Conservation (phyloP, 257 asterid genomes). For the Phtheirospermum japonicum region DNA sequence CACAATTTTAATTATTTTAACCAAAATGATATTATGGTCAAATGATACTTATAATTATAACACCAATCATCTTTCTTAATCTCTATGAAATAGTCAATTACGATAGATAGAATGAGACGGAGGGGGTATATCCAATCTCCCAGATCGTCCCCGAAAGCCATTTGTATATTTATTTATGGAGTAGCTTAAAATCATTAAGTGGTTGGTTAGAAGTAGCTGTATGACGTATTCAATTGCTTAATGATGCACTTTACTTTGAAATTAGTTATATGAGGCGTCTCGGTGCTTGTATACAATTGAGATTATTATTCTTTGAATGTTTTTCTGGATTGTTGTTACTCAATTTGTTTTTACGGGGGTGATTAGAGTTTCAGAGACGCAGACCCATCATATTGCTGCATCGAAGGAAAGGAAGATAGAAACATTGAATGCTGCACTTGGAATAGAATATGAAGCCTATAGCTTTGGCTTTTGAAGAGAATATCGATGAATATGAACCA, state of each 20-base stretch:
- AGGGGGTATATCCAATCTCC: too few species aligned
- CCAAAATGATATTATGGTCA: too few species aligned
- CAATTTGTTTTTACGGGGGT: constrained; percentile 13
- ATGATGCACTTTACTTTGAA: not conserved
- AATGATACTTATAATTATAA: too few species aligned
- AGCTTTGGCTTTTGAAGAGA: constrained; percentile 36
- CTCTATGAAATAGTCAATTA: too few species aligned
- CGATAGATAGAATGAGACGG: too few species aligned
- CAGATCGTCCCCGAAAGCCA: too few species aligned
- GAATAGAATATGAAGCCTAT: constrained; percentile 59
- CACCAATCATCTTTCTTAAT: too few species aligned
- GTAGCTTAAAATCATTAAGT: too few species aligned
- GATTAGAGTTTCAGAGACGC: constrained; percentile 76
- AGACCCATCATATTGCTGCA: constrained; percentile 88
- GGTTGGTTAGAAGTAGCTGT: too few species aligned
- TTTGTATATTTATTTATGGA: too few species aligned
- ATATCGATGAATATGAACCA: constrained; percentile 39
- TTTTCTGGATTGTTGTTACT: not conserved
- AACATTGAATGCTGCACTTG: constrained; percentile 81
- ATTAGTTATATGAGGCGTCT: not conserved
- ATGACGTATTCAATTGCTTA: too few species aligned
- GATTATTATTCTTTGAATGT: not conserved
- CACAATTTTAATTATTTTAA: too few species aligned
- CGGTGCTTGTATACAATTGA: not conserved
- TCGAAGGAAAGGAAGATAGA: constrained; percentile 88